phyloP scores from a whole-genome alignment of 805 yeast species.

The Torulaspora maleeae region DNA sequence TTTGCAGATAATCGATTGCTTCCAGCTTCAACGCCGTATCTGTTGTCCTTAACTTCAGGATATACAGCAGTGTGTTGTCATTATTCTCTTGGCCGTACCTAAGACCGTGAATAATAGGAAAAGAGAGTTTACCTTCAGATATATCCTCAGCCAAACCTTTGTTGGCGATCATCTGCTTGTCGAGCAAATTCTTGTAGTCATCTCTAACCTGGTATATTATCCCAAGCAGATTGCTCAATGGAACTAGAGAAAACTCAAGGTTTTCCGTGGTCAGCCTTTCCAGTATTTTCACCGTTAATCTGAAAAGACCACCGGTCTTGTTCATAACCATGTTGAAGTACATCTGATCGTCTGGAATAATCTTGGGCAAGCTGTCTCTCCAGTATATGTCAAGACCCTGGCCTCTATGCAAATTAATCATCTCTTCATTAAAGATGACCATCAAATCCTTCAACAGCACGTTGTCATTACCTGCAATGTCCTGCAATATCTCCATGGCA shows the following conservation, averaged over 20 bases:
- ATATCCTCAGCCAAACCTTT: conserved; percentile 85
- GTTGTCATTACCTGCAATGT: conserved; percentile 28
- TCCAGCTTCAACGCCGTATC: conserved; percentile 47
- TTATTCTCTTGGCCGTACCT: conserved; percentile 35
- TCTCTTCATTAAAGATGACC: conserved; percentile 58
- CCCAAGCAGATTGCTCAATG: conserved; percentile 73
- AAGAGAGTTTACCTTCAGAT: conserved; percentile 83
- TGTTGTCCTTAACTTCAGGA: conserved; percentile 49
- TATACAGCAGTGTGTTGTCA: conserved; percentile 41
- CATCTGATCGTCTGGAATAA: conserved; percentile 56
- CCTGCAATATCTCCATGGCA: conserved; percentile 51
- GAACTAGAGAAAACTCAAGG: conserved; percentile 39
- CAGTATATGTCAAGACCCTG: conserved; percentile 87
- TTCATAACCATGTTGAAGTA: conserved; percentile 79
- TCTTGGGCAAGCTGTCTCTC: conserved; percentile 54
- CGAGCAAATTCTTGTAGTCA: conserved; percentile 68
- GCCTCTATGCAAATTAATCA: conserved; percentile 79
- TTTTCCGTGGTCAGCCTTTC: conserved; percentile 33
- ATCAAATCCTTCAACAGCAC: conserved; percentile 30
- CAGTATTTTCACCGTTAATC: conserved; percentile 67
- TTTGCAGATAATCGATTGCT: conserved; percentile 46
- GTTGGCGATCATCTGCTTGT: conserved; percentile 43
- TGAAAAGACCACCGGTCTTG: conserved; percentile 84
- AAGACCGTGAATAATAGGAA: conserved; percentile 73
- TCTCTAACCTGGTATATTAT: conserved; percentile 80